Evolutionary conservation across 2,329 filamentous ascomycete genomes (phyloP).

Genomic region (Neocatenulostroma microsporum): DNA sequence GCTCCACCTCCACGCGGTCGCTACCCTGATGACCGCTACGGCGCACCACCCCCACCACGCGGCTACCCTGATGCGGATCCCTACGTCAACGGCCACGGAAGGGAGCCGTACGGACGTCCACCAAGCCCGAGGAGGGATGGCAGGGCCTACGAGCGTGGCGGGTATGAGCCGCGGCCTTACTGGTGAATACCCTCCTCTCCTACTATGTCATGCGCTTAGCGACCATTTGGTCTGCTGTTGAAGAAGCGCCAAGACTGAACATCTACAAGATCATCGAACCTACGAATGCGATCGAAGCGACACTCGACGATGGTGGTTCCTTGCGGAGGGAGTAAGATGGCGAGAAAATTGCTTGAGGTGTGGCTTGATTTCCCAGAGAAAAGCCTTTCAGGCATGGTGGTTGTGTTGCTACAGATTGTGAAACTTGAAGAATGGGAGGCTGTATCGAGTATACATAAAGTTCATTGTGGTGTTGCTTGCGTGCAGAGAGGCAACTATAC

Average conservation of each 20-base stretch:
- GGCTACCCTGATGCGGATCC: slow-evolving; percentile 52
- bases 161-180: slow-evolving; percentile 22
- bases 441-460: too few species aligned
- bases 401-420: not conserved
- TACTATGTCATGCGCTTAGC: slow-evolving; percentile 5
- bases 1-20: slow-evolving; percentile 49
- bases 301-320: not conserved
- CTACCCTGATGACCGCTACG: slow-evolving; percentile 66
- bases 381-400: not conserved
- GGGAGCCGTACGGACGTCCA: slow-evolving; percentile 44
- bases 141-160: slow-evolving; percentile 23
- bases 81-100: slow-evolving; percentile 51
- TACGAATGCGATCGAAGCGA: not conserved
- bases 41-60: slow-evolving; percentile 36
- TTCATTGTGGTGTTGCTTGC: slow-evolving; percentile 1
- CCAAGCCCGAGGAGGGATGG: slow-evolving; percentile 43
- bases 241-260: not conserved
- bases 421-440: too few species aligned
- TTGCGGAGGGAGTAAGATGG: not conserved
- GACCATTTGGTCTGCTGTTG: not conserved
- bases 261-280: not conserved
- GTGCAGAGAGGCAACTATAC: slow-evolving; percentile 1
- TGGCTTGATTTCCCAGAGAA: too few species aligned
- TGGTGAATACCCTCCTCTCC: slow-evolving; percentile 22
- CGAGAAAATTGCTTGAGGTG: not conserved